Conservation (phyloP, 2,329 filamentous ascomycete species). For the Xylaria hypoxylon region DNA sequence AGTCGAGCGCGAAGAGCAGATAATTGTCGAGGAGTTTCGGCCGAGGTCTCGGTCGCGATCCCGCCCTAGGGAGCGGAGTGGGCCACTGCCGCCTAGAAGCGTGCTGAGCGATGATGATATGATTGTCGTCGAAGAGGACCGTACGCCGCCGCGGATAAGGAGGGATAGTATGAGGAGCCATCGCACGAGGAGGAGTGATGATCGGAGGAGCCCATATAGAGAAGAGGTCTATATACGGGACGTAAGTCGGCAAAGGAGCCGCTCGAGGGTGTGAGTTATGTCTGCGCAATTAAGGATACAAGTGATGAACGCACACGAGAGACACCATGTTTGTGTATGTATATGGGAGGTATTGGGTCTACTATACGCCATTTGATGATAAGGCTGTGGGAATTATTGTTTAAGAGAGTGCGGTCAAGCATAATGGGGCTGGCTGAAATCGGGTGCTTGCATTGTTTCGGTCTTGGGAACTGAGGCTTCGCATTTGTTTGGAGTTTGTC, state of each 20-base stretch:
- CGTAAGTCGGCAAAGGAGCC: constrained; percentile 50
- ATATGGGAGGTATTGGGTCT: neutral
- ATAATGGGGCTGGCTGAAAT: neutral
- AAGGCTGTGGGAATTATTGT: neutral
- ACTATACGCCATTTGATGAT: neutral
- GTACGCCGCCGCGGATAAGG: constrained; percentile 47
- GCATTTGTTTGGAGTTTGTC: constrained; percentile 17
- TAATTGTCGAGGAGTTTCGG: constrained; percentile 48
- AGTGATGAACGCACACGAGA: constrained; percentile 1
- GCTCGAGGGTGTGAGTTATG: constrained; percentile 47
- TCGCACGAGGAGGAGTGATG: constrained; percentile 43
- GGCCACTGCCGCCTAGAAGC: constrained; percentile 42
- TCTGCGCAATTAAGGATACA: neutral
- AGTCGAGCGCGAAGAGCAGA: constrained; percentile 44
- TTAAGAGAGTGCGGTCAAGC: neutral
- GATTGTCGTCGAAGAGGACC: constrained; percentile 55
- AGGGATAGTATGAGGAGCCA: constrained; percentile 45
- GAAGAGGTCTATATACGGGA: constrained; percentile 51
- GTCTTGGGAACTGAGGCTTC: constrained; percentile 8
- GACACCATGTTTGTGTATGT: constrained; percentile 12
- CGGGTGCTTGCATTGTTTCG: constrained; percentile 9
- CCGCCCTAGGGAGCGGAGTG: constrained; percentile 21
- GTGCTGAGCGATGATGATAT: constrained; percentile 52
- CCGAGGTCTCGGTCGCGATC: constrained; percentile 31
- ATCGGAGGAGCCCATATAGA: constrained; percentile 46